Base-by-base conservation (phyloP, 2,329 filamentous ascomycete genomes). In the Knufia petricola region DNA sequence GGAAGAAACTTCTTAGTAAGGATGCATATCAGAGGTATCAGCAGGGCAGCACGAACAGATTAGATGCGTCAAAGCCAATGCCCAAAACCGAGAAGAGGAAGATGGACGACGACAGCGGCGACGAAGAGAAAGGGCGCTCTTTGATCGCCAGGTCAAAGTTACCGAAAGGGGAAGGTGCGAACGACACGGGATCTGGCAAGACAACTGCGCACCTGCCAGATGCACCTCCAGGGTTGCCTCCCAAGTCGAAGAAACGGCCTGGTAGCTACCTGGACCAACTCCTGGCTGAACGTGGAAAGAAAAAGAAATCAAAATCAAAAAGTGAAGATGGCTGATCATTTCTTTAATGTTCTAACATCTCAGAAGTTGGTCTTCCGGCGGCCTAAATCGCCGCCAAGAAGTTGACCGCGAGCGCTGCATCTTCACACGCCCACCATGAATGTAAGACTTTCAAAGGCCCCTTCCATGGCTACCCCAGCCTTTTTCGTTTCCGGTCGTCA, bases 401-500 rank as follows among this genome's bases (percentile, higher is more conserved):
- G 6, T 36, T n/a, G 13, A 36, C n/a, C n/a, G n/a, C n/a, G n/a
- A n/a, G n/a, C n/a, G n/a, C n/a, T n/a, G n/a, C n/a, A n/a, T 4
- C 17, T 28, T 9, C 10, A 48, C 4, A 13, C 4, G n/a, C 17
- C 36, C 13, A 20, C n/a, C 2, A 37, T 13, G 10, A 23, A 40
- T 40, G 15, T 13, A 31, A 32, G 30, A 13, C 23, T 4, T 26
- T n/a, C 28, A 36, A 21, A 4, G 19, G 6, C n/a, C 31, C 32
- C 26, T 19, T 32, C 13, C 31, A 12, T 12, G 49, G 42, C 68
- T 63, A 77, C 59, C 69, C 64, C 53, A 77, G 51, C 58, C 76
- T 66, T 66, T 81, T 81, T 55, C 79, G 70, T 66, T 82, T 82
- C 52, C 80, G 69, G 50, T 82, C 78, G 17, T 81, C 78, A 42